phyloP scores from a whole-genome alignment of 2,329 filamentous ascomycete genomes.

The Claviceps africana region DNA sequence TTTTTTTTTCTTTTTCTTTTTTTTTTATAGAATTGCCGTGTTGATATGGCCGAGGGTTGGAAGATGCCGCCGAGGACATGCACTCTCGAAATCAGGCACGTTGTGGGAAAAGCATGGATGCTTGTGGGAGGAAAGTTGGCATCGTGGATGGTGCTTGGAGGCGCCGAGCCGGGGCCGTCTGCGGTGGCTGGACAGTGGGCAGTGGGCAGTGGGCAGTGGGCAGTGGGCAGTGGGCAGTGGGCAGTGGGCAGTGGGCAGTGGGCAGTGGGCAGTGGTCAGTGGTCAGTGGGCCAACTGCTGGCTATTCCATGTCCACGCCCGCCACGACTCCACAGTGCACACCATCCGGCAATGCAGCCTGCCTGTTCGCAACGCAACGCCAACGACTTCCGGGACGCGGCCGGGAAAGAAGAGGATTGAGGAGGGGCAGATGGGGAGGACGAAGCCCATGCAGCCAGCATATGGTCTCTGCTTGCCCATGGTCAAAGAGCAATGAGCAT shows the following conservation, averaged over 20 bases:
- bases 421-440: neutral
- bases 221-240: too few species aligned
- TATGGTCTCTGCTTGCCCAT: neutral
- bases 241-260: too few species aligned
- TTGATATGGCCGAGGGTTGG: neutral
- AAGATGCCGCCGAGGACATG: neutral
- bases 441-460: neutral
- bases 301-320: neutral
- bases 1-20: constrained; percentile 5
- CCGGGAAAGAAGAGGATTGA: neutral
- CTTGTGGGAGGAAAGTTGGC: neutral
- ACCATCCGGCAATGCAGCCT: neutral
- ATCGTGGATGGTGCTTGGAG: neutral
- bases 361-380: neutral
- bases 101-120: neutral
- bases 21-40: neutral
- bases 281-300: too few species aligned
- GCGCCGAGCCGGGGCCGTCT: too few species aligned
- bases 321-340: neutral
- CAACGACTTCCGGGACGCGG: constrained; percentile 8
- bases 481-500: neutral
- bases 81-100: neutral
- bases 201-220: too few species aligned
- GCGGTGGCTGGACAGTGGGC: too few species aligned
- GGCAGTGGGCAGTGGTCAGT: too few species aligned